Conservation (phyloP, 768 basidiomycete genomes). For the Lactarius indigo region DNA sequence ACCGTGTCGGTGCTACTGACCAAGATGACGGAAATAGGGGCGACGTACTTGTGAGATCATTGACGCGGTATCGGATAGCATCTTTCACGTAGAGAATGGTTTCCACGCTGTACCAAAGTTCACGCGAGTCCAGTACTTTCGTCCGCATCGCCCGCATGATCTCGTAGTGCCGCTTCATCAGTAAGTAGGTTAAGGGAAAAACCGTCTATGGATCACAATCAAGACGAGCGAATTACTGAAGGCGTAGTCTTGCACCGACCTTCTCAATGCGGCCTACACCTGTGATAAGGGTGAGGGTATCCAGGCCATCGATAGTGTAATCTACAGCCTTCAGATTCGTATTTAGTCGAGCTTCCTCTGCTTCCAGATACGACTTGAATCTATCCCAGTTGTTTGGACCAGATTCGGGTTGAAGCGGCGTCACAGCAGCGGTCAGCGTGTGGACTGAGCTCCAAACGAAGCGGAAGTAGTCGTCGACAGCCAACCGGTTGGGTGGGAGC, state of each 20-base stretch:
- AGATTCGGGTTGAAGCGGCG: background rate
- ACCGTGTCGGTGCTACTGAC: background rate
- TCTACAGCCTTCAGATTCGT: constrained; percentile 28
- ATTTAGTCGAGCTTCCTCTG: constrained; percentile 30
- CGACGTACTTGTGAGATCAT: constrained; percentile 9
- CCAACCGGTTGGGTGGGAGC: constrained; percentile 11
- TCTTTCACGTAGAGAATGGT: background rate
- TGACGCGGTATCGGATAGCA: constrained; percentile 5
- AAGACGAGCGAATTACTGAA: background rate
- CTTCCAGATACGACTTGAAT: constrained; percentile 27
- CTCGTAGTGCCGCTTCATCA: constrained; percentile 26
- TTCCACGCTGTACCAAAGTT: background rate
- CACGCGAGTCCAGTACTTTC: constrained; percentile 7
- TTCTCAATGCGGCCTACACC: constrained; percentile 32
- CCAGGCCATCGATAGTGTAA: constrained; percentile 31
- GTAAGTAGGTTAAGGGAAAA: constrained; percentile 22
- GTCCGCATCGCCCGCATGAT: constrained; percentile 19
- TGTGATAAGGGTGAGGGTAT: constrained; percentile 30
- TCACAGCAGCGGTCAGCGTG: constrained; percentile 7
- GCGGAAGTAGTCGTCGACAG: background rate
- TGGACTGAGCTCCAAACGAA: background rate
- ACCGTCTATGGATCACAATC: constrained; percentile 5
- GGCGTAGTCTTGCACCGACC: constrained; percentile 15
- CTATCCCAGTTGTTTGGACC: constrained; percentile 3
- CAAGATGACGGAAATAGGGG: no score